Base-by-base conservation (phyloP, 2,329 filamentous ascomycete species). In the Alternaria angustiovoidea region DNA sequence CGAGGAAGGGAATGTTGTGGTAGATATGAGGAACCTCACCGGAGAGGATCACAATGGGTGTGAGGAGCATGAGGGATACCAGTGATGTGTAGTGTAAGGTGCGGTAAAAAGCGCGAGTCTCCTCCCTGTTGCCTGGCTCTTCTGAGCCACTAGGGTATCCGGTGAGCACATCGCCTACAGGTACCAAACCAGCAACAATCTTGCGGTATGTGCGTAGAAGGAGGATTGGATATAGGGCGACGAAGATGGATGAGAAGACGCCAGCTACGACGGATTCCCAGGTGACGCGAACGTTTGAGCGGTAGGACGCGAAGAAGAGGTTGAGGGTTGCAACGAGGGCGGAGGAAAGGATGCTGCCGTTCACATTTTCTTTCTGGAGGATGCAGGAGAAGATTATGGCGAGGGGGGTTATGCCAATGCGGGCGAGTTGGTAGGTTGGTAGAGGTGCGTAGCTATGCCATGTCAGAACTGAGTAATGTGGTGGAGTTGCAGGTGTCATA, bases 1-100 rank as follows among this genome's bases (percentile, higher is more conserved):
- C 84, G 11, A 86, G 78, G 71, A 85, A 83, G 54, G 85, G 85
- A 56, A 84, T 84, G 61, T 86, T 85, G 18, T 81, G 80, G 53
- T 77, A 77, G 34, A 86, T 84, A 56, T 82, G 78, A 5, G 73
- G 69, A 2, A 84, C 65, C 53, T 86, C 84, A 32, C 84, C 84
- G 2, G 81, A 83, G 18, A 86, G 62, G 26, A 85, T 68, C 20
- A 84, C 79, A 43, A 85, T 78, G 1, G 84, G 84, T 1, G 81
- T 77, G 41, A 85, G 79, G 2, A 85, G 70, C 30, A 83, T 63
- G 42, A 86, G 79, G 4, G 83, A 82, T 26, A 86, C 75, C 3
- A 83, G 64, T 3, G 83, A 86, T 1, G 79, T 81, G 64, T 86
- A 86, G 68, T 86, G 84, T 1, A 86, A 71, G 0, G 83, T 76